A percentile compares a stretch with the other conserved stretches of the same genome.
Conservation (phyloP, 1,284 basidiomycete species). For the Trametes hirsuta region DNA sequence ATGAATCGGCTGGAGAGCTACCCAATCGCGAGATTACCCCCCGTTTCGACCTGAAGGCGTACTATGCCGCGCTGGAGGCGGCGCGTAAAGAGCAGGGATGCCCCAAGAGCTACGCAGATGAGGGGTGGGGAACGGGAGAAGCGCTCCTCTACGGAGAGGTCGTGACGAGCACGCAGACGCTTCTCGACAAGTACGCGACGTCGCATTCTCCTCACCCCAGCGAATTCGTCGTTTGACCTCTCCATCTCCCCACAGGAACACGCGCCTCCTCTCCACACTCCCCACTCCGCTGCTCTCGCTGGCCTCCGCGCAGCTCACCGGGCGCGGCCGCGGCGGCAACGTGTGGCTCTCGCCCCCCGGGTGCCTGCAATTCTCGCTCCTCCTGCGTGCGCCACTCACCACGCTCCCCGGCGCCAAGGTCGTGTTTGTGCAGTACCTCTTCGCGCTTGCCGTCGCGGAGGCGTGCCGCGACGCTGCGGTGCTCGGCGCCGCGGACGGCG, state of each 20-base stretch:
- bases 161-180: conserved; percentile 93
- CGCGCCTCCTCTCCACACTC: conserved; percentile 67
- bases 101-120: conserved; percentile 6
- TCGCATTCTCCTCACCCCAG: not conserved
- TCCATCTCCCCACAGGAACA: conserved; percentile 61
- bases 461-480: conserved; percentile 65
- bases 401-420: conserved; percentile 68
- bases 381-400: conserved; percentile 64
- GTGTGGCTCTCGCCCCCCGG: conserved; percentile 93
- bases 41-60: conserved; percentile 56
- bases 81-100: conserved; percentile 20
- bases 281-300: conserved; percentile 82
- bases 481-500: conserved; percentile 54
- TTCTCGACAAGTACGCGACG: conserved; percentile 82
- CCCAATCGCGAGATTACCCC: conserved; percentile 53
- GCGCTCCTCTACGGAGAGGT: conserved; percentile 86
- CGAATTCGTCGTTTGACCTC: conserved; percentile 8
- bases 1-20: conserved; percentile 27
- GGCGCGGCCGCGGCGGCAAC: conserved; percentile 89
- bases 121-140: conserved; percentile 70
- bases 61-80: conserved; percentile 43
- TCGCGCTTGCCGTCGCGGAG: conserved; percentile 88
- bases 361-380: conserved; percentile 86
- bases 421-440: conserved; percentile 96
- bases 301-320: conserved; percentile 87